Evolutionary conservation across 2,329 filamentous ascomycete genomes (phyloP).

Genomic region (Drechslerella coelobrocha): DNA sequence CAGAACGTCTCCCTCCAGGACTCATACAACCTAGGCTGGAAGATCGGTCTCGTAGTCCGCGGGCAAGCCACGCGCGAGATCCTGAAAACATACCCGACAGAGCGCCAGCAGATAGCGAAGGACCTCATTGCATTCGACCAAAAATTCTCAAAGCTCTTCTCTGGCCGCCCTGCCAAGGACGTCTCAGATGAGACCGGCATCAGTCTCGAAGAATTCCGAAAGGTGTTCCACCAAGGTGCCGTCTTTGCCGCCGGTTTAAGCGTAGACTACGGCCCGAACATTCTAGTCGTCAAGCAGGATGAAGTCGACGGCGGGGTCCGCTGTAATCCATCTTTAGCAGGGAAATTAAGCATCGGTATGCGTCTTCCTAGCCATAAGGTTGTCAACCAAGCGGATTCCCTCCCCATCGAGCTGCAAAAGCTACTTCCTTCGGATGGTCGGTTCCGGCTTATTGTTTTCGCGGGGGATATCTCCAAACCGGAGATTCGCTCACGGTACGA

Average conservation of each 20-base stretch:
- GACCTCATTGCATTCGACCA: conserved; percentile 72
- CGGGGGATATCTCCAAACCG: conserved; percentile 64
- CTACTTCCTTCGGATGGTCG: conserved; percentile 66
- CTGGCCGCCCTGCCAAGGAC: conserved; percentile 66
- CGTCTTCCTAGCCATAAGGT: conserved; percentile 68
- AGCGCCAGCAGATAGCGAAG: conserved; percentile 68
- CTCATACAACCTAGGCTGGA: conserved; percentile 91
- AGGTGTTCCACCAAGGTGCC: conserved; percentile 67
- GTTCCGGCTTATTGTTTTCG: conserved; percentile 69
- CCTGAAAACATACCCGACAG: conserved; percentile 79
- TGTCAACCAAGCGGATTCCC: conserved; percentile 65
- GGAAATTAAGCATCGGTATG: conserved; percentile 63
- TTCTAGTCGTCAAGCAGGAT: conserved; percentile 66
- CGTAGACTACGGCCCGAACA: conserved; percentile 67
- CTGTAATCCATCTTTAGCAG: conserved; percentile 60
- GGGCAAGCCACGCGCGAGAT: conserved; percentile 78
- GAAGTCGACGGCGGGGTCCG: conserved; percentile 59
- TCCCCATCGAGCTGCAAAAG: conserved; percentile 68
- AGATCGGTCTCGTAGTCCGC: conserved; percentile 86
- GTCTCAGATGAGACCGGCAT: conserved; percentile 68
- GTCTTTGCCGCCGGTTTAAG: conserved; percentile 66
- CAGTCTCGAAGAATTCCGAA: conserved; percentile 69
- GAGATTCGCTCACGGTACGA: conserved; percentile 61
- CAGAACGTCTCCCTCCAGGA: conserved; percentile 79
- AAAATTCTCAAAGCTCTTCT: conserved; percentile 66